phyloP scores from a whole-genome alignment of 176 grass and related monocot species.

The Thinopyrum elongatum region DNA sequence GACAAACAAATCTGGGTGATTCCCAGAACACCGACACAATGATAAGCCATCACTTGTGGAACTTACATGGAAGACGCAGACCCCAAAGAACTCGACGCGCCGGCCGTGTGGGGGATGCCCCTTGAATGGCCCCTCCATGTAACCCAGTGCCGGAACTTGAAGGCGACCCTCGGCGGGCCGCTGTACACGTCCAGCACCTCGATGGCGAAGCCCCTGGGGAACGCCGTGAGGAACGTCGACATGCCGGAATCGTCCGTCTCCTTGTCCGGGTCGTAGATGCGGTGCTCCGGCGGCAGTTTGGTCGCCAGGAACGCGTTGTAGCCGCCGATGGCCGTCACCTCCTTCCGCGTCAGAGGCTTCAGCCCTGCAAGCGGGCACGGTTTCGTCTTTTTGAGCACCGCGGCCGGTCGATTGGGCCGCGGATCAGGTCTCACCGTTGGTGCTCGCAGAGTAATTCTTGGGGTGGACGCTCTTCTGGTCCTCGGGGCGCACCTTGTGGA shows the following conservation, averaged over 20 bases:
- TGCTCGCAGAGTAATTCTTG: conserved; percentile 20
- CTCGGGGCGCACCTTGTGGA: conserved; percentile 53
- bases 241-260: conserved; percentile 46
- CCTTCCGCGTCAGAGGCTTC: conserved; percentile 11
- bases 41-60: neutral
- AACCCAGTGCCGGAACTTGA: conserved; percentile 76
- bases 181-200: conserved; percentile 68
- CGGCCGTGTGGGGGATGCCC: conserved; percentile 44
- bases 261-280: conserved; percentile 52
- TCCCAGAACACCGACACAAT: too few species aligned
- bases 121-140: conserved; percentile 78
- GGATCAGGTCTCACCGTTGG: conserved; percentile 42
- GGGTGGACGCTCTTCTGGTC: conserved; percentile 56
- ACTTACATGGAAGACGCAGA: conserved; percentile 53
- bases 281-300: conserved; percentile 41
- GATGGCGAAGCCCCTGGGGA: conserved; percentile 66
- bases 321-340: conserved; percentile 41
- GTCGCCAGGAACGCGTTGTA: conserved; percentile 69
- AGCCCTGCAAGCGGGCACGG: neutral
- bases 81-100: conserved; percentile 40
- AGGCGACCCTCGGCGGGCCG: conserved; percentile 50
- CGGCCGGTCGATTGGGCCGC: neutral
- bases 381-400: neutral
- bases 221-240: conserved; percentile 43
- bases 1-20: too few species aligned